phyloP scores from a whole-genome alignment of 2,329 filamentous ascomycete genomes.

The Aspergillus proliferans region DNA sequence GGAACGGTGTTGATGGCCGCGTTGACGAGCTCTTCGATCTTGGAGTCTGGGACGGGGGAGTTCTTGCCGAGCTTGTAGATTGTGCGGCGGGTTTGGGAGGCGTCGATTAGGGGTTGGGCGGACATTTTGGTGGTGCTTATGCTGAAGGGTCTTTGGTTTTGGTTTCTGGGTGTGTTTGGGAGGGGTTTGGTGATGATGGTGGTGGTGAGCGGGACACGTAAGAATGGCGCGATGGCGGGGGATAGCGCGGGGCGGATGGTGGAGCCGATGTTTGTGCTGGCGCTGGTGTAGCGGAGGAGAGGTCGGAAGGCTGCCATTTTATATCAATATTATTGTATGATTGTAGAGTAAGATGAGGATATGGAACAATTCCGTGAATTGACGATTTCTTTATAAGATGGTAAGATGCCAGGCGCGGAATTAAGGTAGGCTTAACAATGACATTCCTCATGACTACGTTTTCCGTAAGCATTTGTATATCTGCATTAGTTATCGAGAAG shows the following conservation, averaged over 20 bases:
- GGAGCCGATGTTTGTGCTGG: neutral
- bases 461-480: too few relatives aligned
- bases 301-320: neutral
- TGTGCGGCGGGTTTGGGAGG: conserved; percentile 29
- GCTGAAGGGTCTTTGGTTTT: conserved; percentile 24
- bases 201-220: neutral
- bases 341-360: neutral
- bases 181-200: neutral
- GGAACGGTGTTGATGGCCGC: conserved; percentile 62
- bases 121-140: conserved; percentile 8
- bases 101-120: conserved; percentile 19
- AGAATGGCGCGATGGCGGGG: neutral
- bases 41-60: conserved; percentile 29
- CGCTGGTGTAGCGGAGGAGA: neutral
- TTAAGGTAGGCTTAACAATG: neutral
- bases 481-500: too few relatives aligned
- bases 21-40: conserved; percentile 33
- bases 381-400: neutral
- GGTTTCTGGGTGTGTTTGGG: too few relatives aligned
- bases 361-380: neutral
- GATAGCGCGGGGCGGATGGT: neutral
- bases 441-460: neutral
- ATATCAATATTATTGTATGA: neutral
- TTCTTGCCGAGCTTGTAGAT: conserved; percentile 32
- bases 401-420: neutral